phyloP scores from a whole-genome alignment of 1,284 basidiomycete species.

The Laetiporus sulphureus region DNA sequence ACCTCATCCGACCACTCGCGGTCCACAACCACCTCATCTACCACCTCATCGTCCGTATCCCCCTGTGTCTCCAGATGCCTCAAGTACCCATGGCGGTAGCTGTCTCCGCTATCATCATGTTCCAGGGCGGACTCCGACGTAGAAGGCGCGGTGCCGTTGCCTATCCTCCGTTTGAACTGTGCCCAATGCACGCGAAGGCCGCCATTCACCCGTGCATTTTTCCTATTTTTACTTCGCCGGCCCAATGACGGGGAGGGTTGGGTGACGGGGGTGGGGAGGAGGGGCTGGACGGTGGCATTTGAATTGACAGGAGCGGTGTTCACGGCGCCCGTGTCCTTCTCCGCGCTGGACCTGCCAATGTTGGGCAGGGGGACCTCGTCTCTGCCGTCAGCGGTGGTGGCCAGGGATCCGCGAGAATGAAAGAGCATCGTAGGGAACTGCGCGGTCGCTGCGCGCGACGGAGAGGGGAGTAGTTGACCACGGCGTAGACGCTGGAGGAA shows the following conservation, averaged over 20 bases:
- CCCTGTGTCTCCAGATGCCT: slow-evolving; percentile 21
- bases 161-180: slow-evolving; percentile 35
- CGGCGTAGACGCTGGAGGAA: neutral
- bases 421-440: slow-evolving; percentile 11
- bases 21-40: slow-evolving; percentile 70
- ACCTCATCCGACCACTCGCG: slow-evolving; percentile 56
- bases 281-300: slow-evolving; percentile 4
- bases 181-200: slow-evolving; percentile 36
- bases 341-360: slow-evolving; percentile 2
- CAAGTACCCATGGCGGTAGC: slow-evolving; percentile 23
- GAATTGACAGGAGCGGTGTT: slow-evolving; percentile 6
- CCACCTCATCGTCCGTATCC: slow-evolving; percentile 31
- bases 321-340: slow-evolving; percentile 2
- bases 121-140: slow-evolving; percentile 31
- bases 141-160: slow-evolving; percentile 35
- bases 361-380: slow-evolving; percentile 1
- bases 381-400: slow-evolving; percentile 11
- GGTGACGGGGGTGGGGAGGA: slow-evolving; percentile 16
- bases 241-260: slow-evolving; percentile 10
- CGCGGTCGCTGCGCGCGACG: slow-evolving; percentile 8
- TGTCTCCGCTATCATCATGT: slow-evolving; percentile 34
- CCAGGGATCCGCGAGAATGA: slow-evolving; percentile 16
- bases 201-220: slow-evolving; percentile 29
- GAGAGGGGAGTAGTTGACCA: neutral
- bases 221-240: slow-evolving; percentile 20